A percentile compares a stretch with the other conserved stretches of the same genome.
Conservation (phyloP, 208 protist species). For the Strigomonas galati region DNA sequence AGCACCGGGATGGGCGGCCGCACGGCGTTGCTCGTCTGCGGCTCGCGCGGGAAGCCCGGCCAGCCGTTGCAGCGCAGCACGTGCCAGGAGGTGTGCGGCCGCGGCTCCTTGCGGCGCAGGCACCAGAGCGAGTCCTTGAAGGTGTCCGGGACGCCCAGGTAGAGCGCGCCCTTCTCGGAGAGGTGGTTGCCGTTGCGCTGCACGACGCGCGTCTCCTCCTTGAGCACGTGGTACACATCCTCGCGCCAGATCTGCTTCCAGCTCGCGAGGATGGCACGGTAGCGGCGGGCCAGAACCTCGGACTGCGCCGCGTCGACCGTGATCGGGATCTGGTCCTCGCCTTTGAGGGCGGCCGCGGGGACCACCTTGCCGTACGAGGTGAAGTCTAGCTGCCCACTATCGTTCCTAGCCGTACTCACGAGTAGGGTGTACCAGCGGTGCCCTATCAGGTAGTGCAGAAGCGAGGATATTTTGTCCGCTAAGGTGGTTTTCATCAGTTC, state of each 20-base stretch:
- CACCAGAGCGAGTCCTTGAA: constrained; percentile 81
- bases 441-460: constrained; percentile 67
- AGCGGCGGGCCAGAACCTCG: constrained; percentile 25
- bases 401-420: not conserved
- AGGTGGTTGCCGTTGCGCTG: constrained; percentile 57
- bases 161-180: constrained; percentile 27
- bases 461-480: constrained; percentile 58
- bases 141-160: constrained; percentile 51
- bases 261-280: constrained; percentile 36
- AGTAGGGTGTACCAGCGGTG: constrained; percentile 61
- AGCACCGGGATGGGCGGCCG: constrained; percentile 29
- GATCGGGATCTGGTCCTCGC: constrained; percentile 7
- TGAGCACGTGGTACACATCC: constrained; percentile 65
- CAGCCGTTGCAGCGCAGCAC: constrained; percentile 69
- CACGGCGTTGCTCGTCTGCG: constrained; percentile 18
- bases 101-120: constrained; percentile 49
- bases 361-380: constrained; percentile 44
- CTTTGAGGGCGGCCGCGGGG: constrained; percentile 29
- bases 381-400: not conserved
- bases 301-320: constrained; percentile 24
- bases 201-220: constrained; percentile 33
- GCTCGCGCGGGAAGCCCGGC: constrained; percentile 7
- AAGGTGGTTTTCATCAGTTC: constrained; percentile 52
- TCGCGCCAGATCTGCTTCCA: constrained; percentile 70
- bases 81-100: constrained; percentile 62